Evolutionary conservation across 805 yeast species (phyloP), one percentile per base, ranked within the genome.

Genomic region (Metschnikowia henanensis): DNA sequence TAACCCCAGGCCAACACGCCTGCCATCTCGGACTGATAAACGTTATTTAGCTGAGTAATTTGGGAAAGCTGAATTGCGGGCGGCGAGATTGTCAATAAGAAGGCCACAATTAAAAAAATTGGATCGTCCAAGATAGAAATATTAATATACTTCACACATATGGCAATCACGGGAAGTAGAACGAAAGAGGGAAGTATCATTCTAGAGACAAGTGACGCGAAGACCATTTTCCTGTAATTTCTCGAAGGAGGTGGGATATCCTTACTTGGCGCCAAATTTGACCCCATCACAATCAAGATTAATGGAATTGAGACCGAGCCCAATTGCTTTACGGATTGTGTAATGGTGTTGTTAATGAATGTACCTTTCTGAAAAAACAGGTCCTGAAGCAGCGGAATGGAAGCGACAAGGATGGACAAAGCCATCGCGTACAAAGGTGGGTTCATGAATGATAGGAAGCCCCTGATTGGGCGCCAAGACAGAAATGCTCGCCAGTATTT

Each of bases 351-450:
- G 51, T 80, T 80, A 21, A 83, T 56, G 54, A 86, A 85, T 0
- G 89, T 83, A 42, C 61, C 64, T 21, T 74, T 61, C 25, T 76
- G 68, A 58, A 80, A 85, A 49, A 86, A 79, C 41, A 72, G 69
- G 29, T 69, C 65, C 55, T 83, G 84, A 15, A 86, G 52, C 3
- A 65, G 63, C 5, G 86, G 83, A 16, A 83, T 68, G 0, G 87
- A 76, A 3, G 92, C 94, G 43, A 86, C 84, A 19, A 84, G 41
- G 13, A 86, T 77, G 3, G 91, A 76, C 1, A 81, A 61, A 9
- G 81, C 58, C 91, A 86, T 86, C 7, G 95, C 83, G 65, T 83
- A 86, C 43, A 86, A 66, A 13, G 94, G 95, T n/a, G 95, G 94
- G 57, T 86, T 86, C 87, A 86, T 83, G 47, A 74, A 74, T 6